A percentile compares a stretch with the other conserved stretches of the same genome.
Conservation (phyloP, 352 stramenopile species). For the Globisporangium heterothallicum region DNA sequence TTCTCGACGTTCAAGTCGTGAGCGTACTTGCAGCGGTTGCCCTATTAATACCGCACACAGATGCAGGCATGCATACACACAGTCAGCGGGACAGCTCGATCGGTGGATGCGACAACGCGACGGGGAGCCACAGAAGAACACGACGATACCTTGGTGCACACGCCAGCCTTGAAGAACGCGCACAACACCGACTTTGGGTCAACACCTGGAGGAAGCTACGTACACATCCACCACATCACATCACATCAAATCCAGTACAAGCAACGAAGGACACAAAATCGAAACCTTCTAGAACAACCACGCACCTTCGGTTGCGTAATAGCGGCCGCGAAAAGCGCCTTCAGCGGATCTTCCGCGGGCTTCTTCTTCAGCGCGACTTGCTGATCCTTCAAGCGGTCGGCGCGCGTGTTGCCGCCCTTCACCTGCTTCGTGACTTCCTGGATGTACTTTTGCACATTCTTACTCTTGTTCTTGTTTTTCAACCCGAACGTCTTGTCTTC, state of each 20-base stretch:
- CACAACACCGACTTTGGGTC: conserved; percentile 88
- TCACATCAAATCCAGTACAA: too few relatives aligned
- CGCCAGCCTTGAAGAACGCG: conserved; percentile 86
- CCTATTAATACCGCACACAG: conserved; percentile 24
- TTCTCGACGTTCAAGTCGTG: conserved; percentile 87
- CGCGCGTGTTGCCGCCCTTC: conserved; percentile 72
- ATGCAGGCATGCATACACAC: not conserved
- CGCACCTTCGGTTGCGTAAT: conserved; percentile 84
- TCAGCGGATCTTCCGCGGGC: conserved; percentile 76
- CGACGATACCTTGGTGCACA: conserved; percentile 70
- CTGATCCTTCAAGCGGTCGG: conserved; percentile 72
- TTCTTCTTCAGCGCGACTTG: conserved; percentile 74
- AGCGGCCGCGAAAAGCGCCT: conserved; percentile 76
- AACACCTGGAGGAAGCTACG: conserved; percentile 81
- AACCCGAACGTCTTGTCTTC: conserved; percentile 99
- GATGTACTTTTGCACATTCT: conserved; percentile 94
- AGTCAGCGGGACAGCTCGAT: too few relatives aligned
- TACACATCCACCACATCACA: conserved; percentile 5
- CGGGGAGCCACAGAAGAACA: not conserved
- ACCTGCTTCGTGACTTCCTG: conserved; percentile 88
- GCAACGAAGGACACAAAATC: too few relatives aligned
- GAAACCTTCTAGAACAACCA: conserved; percentile 7
- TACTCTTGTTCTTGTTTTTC: conserved; percentile 99
- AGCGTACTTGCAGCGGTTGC: conserved; percentile 85
- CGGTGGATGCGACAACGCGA: not conserved